A percentile compares a stretch with the other conserved stretches of the same genome.
These are phyloP conservation scores for Barnettozyma sucrosica DNA, from an alignment of 805 yeast species.

Conservation along the genomic window DNA sequence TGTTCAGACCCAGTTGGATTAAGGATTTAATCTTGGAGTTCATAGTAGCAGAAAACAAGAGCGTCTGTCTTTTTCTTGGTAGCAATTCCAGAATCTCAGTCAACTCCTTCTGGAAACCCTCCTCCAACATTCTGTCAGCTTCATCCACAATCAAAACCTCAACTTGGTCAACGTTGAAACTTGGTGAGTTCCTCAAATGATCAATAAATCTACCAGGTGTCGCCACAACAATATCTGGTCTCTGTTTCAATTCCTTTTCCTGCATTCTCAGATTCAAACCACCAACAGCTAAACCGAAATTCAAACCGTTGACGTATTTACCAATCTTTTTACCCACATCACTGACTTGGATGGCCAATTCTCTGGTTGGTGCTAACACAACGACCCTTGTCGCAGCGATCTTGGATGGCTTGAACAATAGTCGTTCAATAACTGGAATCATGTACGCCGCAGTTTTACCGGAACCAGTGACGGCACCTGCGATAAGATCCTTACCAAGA, in stretches of 20 bases:
- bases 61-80: constrained; percentile 89
- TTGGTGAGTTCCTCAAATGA: constrained; percentile 91
- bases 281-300: constrained; percentile 97
- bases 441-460: constrained; percentile 99
- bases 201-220: constrained; percentile 99
- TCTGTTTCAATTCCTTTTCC: constrained; percentile 84
- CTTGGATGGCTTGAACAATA: constrained; percentile 81
- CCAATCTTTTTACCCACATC: constrained; percentile 89
- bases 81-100: constrained; percentile 82
- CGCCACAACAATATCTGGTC: constrained; percentile 96
- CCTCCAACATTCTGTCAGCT: constrained; percentile 99
- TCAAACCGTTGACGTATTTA: constrained; percentile 63
- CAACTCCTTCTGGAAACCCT: constrained; percentile 94
- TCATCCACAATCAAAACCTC: constrained; percentile 94
- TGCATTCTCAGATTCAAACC: constrained; percentile 93
- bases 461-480: constrained; percentile 99
- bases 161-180: constrained; percentile 83
- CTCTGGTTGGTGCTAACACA: constrained; percentile 94
- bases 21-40: constrained; percentile 85
- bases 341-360: constrained; percentile 90
- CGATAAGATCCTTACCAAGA: constrained; percentile 92
- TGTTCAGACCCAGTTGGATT: constrained; percentile 79
- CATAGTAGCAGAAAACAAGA: constrained; percentile 97
- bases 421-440: constrained; percentile 91
- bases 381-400: constrained; percentile 86